Evolutionary conservation across 371 early-diverging fungal species (phyloP).

Genomic region (Mortierella sp.): DNA sequence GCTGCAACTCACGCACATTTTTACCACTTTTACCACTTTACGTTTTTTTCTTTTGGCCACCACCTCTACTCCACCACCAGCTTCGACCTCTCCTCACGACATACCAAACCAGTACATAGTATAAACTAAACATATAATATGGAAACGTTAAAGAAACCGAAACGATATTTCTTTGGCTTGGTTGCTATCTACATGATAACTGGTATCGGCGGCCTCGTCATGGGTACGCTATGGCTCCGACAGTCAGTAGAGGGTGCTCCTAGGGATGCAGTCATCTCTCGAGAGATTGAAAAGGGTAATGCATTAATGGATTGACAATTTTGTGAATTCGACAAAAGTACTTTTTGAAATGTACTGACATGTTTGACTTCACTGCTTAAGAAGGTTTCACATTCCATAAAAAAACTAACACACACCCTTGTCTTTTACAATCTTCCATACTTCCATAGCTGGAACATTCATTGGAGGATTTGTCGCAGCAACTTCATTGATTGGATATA

Average conservation of each 20-base stretch:
- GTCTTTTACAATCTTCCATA: conserved; percentile 5
- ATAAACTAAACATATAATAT: not conserved
- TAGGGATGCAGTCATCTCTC: conserved; percentile 55
- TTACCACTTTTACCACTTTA: not conserved
- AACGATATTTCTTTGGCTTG: conserved; percentile 40
- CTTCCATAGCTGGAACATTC: conserved; percentile 39
- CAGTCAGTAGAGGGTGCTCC: conserved; percentile 48
- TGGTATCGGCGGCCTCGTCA: conserved; percentile 32
- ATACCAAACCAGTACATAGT: not conserved
- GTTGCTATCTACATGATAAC: conserved; percentile 38
- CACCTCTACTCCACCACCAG: not conserved
- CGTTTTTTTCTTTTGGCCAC: too few relatives aligned
- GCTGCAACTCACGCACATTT: not conserved
- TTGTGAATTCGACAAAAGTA: not conserved
- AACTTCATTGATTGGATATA: conserved; percentile 29
- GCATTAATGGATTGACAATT: not conserved
- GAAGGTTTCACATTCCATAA: not conserved
- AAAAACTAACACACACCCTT: not conserved
- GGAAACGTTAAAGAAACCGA: conserved; percentile 32
- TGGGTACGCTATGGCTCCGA: conserved; percentile 44
- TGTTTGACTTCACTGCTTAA: too few relatives aligned
- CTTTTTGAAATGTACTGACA: too few relatives aligned
- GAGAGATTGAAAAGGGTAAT: conserved; percentile 44
- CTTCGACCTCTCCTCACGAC: not conserved
- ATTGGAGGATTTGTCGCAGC: conserved; percentile 39